Conservation (phyloP, 2,329 filamentous ascomycete species). For the Trichoderma simmonsii region DNA sequence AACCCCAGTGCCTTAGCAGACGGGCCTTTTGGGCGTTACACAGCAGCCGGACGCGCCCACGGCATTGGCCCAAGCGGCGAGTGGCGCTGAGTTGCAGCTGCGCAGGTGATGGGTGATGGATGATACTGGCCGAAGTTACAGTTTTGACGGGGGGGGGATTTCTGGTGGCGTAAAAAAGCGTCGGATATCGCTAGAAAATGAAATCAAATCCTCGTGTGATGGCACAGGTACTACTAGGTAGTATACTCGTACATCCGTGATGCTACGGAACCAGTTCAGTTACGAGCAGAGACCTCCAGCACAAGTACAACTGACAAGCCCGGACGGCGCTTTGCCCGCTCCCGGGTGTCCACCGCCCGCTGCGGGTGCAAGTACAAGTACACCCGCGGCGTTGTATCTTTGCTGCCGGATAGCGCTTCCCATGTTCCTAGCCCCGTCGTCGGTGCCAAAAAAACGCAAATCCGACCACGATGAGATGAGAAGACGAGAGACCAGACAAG, state of each 20-base stretch:
- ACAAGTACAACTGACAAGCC: background rate
- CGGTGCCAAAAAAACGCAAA: background rate
- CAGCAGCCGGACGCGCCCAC: background rate
- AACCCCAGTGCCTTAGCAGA: background rate
- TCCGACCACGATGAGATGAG: background rate
- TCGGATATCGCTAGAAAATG: constrained; percentile 4
- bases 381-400: background rate
- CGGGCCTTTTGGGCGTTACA: constrained; percentile 8
- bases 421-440: background rate
- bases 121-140: background rate
- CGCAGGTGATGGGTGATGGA: background rate
- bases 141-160: background rate
- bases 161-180: background rate
- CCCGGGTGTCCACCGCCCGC: background rate
- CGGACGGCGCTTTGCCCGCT: background rate
- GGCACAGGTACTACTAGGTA: background rate
- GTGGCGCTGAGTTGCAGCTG: constrained; percentile 6
- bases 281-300: background rate
- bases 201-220: background rate
- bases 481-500: background rate
- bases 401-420: background rate
- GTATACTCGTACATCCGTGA: too few species aligned
- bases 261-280: too few species aligned
- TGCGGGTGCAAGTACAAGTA: background rate
- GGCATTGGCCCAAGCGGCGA: constrained; percentile 5